These are phyloP conservation scores for Bipolaris cookei DNA, from an alignment of 2,329 filamentous ascomycete species.

Conservation along the genomic window DNA sequence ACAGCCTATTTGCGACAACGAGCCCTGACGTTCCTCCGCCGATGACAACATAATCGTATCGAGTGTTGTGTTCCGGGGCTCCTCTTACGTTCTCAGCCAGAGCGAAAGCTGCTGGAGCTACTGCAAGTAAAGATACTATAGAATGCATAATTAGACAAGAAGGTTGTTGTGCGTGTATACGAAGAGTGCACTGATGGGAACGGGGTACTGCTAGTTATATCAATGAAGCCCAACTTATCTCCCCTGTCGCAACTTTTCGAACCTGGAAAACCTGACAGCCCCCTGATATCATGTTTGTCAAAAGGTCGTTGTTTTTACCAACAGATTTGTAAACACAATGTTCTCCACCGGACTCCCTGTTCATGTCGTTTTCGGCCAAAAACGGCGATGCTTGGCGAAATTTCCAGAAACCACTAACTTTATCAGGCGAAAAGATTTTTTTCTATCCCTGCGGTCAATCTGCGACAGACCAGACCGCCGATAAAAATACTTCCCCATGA, in stretches of 20 bases:
- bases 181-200: not conserved
- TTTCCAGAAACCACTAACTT: not conserved
- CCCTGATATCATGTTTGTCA: no score
- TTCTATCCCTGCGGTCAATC: not conserved
- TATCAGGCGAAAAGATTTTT: not conserved
- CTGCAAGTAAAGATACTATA: not conserved
- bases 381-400: not conserved
- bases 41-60: constrained; percentile 1
- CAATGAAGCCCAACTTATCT: no score
- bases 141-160: not conserved
- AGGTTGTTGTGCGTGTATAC: not conserved
- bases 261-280: not conserved
- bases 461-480: not conserved
- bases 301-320: not conserved
- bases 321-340: not conserved
- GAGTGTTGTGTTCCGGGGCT: not conserved
- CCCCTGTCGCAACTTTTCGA: not conserved
- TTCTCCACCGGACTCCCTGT: not conserved
- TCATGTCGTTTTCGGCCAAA: not conserved
- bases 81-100: not conserved
- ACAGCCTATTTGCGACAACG: constrained; percentile 2
- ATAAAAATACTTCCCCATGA: not conserved
- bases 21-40: constrained; percentile 1
- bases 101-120: not conserved
- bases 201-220: not conserved